Conservation (phyloP, 2,329 filamentous ascomycete species). For the Calonectria crousiana region DNA sequence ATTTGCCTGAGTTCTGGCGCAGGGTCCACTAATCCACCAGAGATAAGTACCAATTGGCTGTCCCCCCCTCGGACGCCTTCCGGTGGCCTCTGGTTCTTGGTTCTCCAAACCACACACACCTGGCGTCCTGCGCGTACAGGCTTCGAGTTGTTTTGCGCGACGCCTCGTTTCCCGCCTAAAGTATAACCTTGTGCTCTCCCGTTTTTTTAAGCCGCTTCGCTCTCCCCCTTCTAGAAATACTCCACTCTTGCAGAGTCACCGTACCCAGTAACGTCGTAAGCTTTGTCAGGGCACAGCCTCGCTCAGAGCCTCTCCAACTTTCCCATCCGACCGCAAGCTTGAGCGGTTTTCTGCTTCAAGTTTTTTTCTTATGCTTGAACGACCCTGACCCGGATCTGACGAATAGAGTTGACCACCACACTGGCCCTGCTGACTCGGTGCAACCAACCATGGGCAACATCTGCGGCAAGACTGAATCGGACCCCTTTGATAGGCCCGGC, state of each 20-base stretch:
- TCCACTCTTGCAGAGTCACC: background rate
- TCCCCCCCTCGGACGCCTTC: background rate
- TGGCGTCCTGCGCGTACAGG: background rate
- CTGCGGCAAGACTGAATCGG: conserved; percentile 81
- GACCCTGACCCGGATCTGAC: background rate
- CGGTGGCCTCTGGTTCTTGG: background rate
- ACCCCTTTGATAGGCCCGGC: conserved; percentile 79
- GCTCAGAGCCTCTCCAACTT: conserved; percentile 1
- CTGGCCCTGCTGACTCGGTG: background rate
- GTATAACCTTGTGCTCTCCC: background rate
- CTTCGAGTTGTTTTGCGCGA: background rate
- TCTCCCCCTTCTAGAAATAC: background rate
- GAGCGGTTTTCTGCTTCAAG: background rate
- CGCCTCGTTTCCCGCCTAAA: background rate
- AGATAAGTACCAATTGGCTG: background rate
- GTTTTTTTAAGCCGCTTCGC: background rate
- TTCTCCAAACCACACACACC: background rate
- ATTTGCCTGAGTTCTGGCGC: background rate
- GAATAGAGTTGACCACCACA: background rate
- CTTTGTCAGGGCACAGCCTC: conserved; percentile 3
- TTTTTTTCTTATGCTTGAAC: background rate
- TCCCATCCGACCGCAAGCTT: background rate
- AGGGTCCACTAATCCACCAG: background rate
- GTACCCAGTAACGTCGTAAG: conserved; percentile 4
- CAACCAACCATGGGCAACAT: conserved; percentile 83